Evolutionary conservation across 805 yeast genomes (phyloP).

Genomic region (Metschnikowia picachoensis): DNA sequence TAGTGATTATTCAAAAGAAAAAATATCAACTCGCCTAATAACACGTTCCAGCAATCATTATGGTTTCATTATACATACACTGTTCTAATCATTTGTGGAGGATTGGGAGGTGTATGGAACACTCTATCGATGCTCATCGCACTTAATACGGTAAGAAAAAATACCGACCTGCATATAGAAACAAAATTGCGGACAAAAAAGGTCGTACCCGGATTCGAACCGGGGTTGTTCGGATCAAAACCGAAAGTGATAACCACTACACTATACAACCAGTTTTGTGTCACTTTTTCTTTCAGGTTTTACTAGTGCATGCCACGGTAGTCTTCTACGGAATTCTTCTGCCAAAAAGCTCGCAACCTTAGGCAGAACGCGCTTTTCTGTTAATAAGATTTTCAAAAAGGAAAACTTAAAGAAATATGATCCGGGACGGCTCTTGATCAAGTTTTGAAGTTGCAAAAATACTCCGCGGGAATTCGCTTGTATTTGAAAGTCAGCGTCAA

Average conservation of each 20-base stretch:
- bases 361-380: no score
- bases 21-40: no score
- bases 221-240: constrained; percentile 80
- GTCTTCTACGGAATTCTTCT: no score
- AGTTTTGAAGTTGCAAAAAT: no score
- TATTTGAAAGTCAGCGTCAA: no score
- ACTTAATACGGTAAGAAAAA: constrained; percentile 1
- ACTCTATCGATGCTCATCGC: constrained; percentile 16
- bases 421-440: no score
- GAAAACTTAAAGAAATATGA: no score
- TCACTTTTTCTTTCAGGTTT: no score
- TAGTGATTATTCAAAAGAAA: constrained; percentile 11
- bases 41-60: not conserved
- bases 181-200: constrained; percentile 21
- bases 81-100: constrained; percentile 33
- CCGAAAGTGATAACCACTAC: constrained; percentile 82
- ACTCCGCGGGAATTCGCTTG: no score
- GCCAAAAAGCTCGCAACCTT: no score
- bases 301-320: no score
- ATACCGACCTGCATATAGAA: constrained; percentile 1
- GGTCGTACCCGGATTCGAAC: constrained; percentile 86
- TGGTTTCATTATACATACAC: constrained; percentile 24
- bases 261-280: constrained; percentile 52
- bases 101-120: not conserved
- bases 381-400: no score